Conservation (phyloP, 2,329 filamentous ascomycete species). For the Pezicula neosporulosa region DNA sequence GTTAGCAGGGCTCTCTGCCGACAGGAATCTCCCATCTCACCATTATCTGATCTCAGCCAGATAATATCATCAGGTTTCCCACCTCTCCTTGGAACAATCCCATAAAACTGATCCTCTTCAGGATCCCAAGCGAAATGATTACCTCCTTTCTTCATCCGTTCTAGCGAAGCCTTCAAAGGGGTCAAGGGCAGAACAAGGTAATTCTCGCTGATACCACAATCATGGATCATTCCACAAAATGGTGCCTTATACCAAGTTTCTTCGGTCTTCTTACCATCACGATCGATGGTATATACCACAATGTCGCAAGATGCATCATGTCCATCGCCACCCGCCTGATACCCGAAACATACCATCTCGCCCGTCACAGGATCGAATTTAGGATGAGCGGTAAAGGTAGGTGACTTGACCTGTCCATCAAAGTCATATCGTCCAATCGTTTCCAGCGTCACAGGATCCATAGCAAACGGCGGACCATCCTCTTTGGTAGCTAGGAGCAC, state of each 20-base stretch:
- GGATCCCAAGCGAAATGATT: slow-evolving; percentile 52
- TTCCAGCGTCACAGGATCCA: slow-evolving; percentile 43
- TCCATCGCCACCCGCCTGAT: slow-evolving; percentile 42
- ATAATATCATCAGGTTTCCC: slow-evolving; percentile 48
- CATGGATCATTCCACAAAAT: slow-evolving; percentile 51
- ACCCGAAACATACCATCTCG: slow-evolving; percentile 50
- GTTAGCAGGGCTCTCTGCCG: not conserved
- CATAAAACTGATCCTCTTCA: slow-evolving; percentile 52
- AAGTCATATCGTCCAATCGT: slow-evolving; percentile 49
- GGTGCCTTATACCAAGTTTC: slow-evolving; percentile 47
- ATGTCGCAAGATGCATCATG: slow-evolving; percentile 40
- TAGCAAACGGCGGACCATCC: slow-evolving; percentile 46
- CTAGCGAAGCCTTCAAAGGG: slow-evolving; percentile 41
- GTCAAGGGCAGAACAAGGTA: slow-evolving; percentile 45
- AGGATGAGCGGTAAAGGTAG: slow-evolving; percentile 49
- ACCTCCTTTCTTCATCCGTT: slow-evolving; percentile 40
- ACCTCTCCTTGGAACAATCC: slow-evolving; percentile 45
- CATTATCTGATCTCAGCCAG: slow-evolving; percentile 49
- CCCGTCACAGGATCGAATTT: slow-evolving; percentile 49
- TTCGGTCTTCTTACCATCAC: slow-evolving; percentile 39
- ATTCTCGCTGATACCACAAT: slow-evolving; percentile 44
- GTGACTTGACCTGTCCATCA: slow-evolving; percentile 41
- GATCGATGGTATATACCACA: slow-evolving; percentile 42
- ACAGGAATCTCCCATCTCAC: slow-evolving; percentile 29
- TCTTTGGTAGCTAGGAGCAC: slow-evolving; percentile 52